These are phyloP conservation scores for Xylaria venustula DNA, from an alignment of 495 filamentous ascomycete species.

Conservation along the genomic window DNA sequence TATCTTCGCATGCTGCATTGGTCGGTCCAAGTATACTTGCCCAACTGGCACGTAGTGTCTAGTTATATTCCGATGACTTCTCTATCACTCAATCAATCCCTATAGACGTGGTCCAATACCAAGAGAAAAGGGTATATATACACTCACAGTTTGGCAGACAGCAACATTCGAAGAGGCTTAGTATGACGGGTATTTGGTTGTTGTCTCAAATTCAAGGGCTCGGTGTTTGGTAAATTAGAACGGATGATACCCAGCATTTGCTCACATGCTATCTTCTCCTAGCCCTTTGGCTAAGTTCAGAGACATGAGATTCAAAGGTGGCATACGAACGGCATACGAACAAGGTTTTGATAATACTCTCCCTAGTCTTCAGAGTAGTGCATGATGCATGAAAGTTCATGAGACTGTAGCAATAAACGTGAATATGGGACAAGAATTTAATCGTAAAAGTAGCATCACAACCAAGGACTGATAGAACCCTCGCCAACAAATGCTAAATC, in stretches of 20 bases:
- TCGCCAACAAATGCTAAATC: too few relatives aligned
- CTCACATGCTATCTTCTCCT: background rate
- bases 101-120: background rate
- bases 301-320: too few relatives aligned
- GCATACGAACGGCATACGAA: too few relatives aligned
- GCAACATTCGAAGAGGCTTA: background rate
- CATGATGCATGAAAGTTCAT: background rate
- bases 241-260: constrained; percentile 9
- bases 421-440: too few relatives aligned
- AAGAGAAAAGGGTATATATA: background rate
- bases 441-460: too few relatives aligned
- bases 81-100: background rate
- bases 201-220: background rate
- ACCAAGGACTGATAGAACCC: too few relatives aligned
- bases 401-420: too few relatives aligned
- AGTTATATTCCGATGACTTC: background rate
- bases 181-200: too few relatives aligned
- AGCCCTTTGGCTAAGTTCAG: background rate
- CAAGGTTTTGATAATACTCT: too few relatives aligned
- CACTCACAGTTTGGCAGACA: background rate
- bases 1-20: background rate
- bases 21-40: background rate
- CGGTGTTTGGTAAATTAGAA: constrained; percentile 7
- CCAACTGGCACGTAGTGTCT: background rate
- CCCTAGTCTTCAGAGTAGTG: background rate